Base-by-base conservation (phyloP, 768 basidiomycete species). In the Mycena maculata region DNA sequence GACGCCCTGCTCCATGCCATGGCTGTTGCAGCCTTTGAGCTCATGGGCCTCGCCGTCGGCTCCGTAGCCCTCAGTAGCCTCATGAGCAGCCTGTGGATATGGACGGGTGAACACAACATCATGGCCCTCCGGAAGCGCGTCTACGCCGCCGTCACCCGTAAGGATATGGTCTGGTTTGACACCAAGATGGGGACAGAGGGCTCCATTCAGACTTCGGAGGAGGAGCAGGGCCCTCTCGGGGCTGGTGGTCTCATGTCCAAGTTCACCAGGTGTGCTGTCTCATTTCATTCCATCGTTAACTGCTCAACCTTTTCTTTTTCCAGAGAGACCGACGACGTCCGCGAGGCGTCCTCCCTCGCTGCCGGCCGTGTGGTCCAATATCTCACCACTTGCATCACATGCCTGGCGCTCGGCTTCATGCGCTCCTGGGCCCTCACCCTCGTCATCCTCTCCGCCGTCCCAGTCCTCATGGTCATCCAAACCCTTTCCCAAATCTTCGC, bases 251-350 rank as follows among this genome's bases (percentile, higher is more conserved):
- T 93, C 65, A 92, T 93, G 91, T 86, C 90, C 56, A 90, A 92
- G 75, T 94, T 94, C 75, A 84, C 89, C 45, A 87, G 86, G 92
- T 90, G 48, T 47, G 72, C n/a, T n/a, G n/a, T 68, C 18, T 22
- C 5, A 23, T 28, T 2, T 9, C 38, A 6, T 42, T 8, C 22
- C 1, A 7, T 15, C 23, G n/a, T 3, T 47, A 3, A n/a, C 22
- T 27, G 15, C 44, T 60, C n/a, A 53, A 58, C 23, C 8, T 47
- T 20, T 64, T 11, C 68, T 25, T 52, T 53, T n/a, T 59, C 7
- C 68, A 94, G 92, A 65, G 92, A 93, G 68, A 93, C 92, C 27
- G 92, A 94, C 77, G 90, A 93, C 52, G 90, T 93, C 25, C 88
- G 93, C 53, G 81, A 87, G 59, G 92, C 90, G 4, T 86, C 87